These are phyloP conservation scores for Bondarzewia mesenterica DNA, from an alignment of 1,284 basidiomycete genomes.

Conservation along the genomic window DNA sequence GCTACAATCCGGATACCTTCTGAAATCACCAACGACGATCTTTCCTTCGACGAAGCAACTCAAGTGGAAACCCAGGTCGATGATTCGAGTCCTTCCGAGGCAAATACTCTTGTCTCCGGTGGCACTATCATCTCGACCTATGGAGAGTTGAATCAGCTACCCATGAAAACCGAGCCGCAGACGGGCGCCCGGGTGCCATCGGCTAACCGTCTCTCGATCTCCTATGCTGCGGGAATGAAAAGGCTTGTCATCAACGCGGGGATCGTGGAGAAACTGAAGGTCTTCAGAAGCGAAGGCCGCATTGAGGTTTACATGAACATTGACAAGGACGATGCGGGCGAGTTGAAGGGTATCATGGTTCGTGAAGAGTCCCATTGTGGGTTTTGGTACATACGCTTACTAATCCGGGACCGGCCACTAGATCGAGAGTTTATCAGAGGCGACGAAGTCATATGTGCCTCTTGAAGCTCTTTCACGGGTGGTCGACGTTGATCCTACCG, in stretches of 20 bases:
- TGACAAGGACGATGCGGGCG: slow-evolving; percentile 41
- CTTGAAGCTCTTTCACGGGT: slow-evolving; percentile 40
- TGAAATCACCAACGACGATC: slow-evolving; percentile 2
- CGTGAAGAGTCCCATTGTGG: slow-evolving; percentile 26
- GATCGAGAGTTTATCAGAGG: slow-evolving; percentile 72
- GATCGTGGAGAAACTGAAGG: slow-evolving; percentile 72
- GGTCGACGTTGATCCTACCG: slow-evolving; percentile 42
- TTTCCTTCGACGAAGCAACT: slow-evolving; percentile 5
- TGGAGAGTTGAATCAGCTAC: slow-evolving; percentile 9
- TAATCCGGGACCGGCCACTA: slow-evolving; percentile 22
- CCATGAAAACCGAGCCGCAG: slow-evolving; percentile 15
- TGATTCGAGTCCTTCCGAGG: slow-evolving; percentile 10
- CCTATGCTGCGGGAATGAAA: slow-evolving; percentile 83
- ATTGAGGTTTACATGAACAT: slow-evolving; percentile 76
- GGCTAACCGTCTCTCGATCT: slow-evolving; percentile 84
- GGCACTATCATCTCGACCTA: slow-evolving; percentile 9
- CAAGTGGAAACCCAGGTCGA: slow-evolving; percentile 12
- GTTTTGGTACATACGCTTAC: slow-evolving; percentile 1
- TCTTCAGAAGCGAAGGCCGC: slow-evolving; percentile 77
- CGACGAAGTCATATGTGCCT: slow-evolving; percentile 60
- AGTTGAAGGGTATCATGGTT: slow-evolving; percentile 71
- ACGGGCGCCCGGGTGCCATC: slow-evolving; percentile 38
- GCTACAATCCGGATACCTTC: slow-evolving; percentile 2
- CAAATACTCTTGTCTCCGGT: slow-evolving; percentile 10
- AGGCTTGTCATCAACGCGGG: slow-evolving; percentile 87